These are phyloP conservation scores for Phialophora expanda DNA, from an alignment of 2,329 filamentous ascomycete species.

Conservation along the genomic window DNA sequence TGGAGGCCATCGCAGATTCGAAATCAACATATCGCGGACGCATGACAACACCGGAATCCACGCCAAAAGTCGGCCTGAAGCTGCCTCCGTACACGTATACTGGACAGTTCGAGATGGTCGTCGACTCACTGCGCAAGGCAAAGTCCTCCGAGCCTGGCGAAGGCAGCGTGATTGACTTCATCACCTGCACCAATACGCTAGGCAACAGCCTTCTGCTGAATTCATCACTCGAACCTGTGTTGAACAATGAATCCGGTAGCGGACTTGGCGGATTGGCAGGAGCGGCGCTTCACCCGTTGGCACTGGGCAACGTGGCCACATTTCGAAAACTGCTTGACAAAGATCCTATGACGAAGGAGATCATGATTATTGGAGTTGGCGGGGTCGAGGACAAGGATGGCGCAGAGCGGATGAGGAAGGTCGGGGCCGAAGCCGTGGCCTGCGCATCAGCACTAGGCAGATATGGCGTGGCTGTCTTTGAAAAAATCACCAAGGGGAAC, in stretches of 20 bases:
- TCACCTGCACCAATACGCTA: conserved; percentile 77
- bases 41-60: conserved; percentile 44
- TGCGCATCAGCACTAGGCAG: conserved; percentile 72
- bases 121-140: conserved; percentile 54
- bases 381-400: conserved; percentile 70
- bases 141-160: conserved; percentile 36
- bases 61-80: conserved; percentile 68
- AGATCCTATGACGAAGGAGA: conserved; percentile 54
- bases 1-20: conserved; percentile 53
- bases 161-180: conserved; percentile 54
- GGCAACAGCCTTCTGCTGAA: conserved; percentile 69
- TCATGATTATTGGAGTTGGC: conserved; percentile 73
- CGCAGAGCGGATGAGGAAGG: conserved; percentile 68
- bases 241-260: conserved; percentile 58
- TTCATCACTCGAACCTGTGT: conserved; percentile 42
- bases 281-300: conserved; percentile 72
- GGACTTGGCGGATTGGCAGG: conserved; percentile 76
- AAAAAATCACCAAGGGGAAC: conserved; percentile 56
- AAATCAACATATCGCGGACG: conserved; percentile 41
- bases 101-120: conserved; percentile 66
- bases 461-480: conserved; percentile 67
- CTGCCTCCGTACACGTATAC: conserved; percentile 76
- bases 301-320: conserved; percentile 75
- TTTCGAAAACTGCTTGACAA: conserved; percentile 66
- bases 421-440: conserved; percentile 69